Base-by-base conservation (phyloP, 78 protist species). In the Goniomonas avonlea region DNA sequence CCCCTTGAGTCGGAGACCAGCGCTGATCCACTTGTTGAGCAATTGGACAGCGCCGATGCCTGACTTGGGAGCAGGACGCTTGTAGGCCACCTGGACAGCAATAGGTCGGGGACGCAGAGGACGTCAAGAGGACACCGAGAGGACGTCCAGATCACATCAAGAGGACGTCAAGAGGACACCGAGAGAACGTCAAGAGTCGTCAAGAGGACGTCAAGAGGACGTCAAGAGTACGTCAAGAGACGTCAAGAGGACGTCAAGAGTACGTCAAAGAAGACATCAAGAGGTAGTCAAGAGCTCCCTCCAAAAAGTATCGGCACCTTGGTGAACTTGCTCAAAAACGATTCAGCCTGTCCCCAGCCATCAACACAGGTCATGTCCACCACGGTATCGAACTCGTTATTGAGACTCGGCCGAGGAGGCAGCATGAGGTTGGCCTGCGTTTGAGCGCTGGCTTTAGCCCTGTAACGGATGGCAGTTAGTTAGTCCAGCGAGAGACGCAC, bases 1-100 rank as follows among this genome's bases (percentile, higher is more conserved):
- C 23, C 80, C 80, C 47, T 48, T 27, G 40, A 66, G 31, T 41
- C 31, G n/a, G 40, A 56, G 41, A 48, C 79, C 84, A 38, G 69
- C 41, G 17, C 25, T 0, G 35, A 85, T 23, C 66, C 82, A 27
- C 23, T 37, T 29, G 38, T 35, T 25, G 31, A 55, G 55, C 15
- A 18, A 35, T 58, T 7, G 31, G 15, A 68, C 50, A 0, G 75
- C 75, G 0, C 59, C 75, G 15, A 35, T 68, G 25, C 75, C 75
- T 27, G 56, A 31, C 17, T 15, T 29, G 56, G 27, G 41, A 50
- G 48, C 59, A 27, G 75, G 75, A 29, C 75, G 50, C 35, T 39
- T 68, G 75, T 68, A 68, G 27, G 61, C 15, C 29, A 63, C 27
- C 41, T 29, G 59, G 76, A 29, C 32, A 45, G 76, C 60, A 69